Base-by-base conservation (phyloP, 306 rosid genomes). In the Vigna unguiculata region DNA sequence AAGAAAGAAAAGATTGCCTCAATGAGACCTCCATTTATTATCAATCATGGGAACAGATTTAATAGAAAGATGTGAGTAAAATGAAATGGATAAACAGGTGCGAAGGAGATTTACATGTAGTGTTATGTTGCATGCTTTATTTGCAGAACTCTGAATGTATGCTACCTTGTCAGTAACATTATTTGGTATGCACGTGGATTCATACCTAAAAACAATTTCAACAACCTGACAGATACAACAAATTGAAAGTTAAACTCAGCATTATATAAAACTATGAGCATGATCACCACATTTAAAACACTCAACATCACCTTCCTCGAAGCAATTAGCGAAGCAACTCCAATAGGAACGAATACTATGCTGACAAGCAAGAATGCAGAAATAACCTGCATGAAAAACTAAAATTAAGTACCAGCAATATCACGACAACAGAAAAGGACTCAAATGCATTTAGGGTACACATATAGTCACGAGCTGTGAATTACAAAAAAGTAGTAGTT, bases 351-450 rank as follows among this genome's bases (percentile, higher is more conserved):
- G 51, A 93, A 93, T 77, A 91, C 85, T 80, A 88, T 66, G 69
- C 90, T 88, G 65, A 93, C 91, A 54, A 93, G 88, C 89, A 93
- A 63, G 88, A 93, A 93, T 30, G 90, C 94, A 15, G 98, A 90
- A 83, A 93, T 93, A 74, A 93, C 98, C 98, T 93, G 87, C 83
- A 69, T 19, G 61, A 61, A 71, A 57, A n/a, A 64, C 13, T 60
- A 65, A 28, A 52, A 67, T 59, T 57, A 53, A 48, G 68, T 40
- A 25, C 25, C 48, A 7, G 9, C n/a, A 7, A 10, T 9, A 15
- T 28, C 49, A 20, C 66, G 54, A 40, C 36, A 46, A 28, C 45
- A 43, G 49, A 57, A 72, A 60, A 60, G 7, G 3, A 60, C 43
- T 28, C 25, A 4, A 24, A 59, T 8, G 28, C 14, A 78, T 40